A percentile compares a stretch with the other conserved stretches of the same genome.
phyloP scores from a whole-genome alignment of 2,329 filamentous ascomycete species.

The Bipolaris victoriae region DNA sequence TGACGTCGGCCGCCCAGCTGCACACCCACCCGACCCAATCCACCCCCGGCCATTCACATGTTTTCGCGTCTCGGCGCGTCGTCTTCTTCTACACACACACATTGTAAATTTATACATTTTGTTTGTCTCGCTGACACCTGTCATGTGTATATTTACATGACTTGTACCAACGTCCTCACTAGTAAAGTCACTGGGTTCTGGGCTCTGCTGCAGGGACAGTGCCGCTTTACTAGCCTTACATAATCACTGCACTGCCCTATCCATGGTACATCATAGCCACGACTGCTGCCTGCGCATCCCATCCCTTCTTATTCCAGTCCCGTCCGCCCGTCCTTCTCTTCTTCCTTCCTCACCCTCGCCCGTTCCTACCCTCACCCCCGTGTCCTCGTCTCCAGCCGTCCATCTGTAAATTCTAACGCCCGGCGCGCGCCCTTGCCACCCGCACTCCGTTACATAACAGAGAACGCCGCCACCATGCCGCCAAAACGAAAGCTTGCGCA shows the following conservation, averaged over 20 bases:
- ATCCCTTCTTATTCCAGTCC: background rate
- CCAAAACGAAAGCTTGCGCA: slow-evolving; percentile 55
- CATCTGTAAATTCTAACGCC: too few species aligned
- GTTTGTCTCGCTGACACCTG: background rate
- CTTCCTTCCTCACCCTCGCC: background rate
- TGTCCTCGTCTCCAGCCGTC: background rate
- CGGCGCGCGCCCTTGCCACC: background rate
- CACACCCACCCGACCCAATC: slow-evolving; percentile 1
- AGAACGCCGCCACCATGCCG: slow-evolving; percentile 42
- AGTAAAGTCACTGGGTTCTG: too few species aligned
- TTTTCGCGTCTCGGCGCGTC: slow-evolving; percentile 20
- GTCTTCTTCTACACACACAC: background rate
- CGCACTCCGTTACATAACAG: slow-evolving; percentile 38
- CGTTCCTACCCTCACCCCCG: background rate
- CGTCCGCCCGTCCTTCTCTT: background rate
- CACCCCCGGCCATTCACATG: slow-evolving; percentile 27
- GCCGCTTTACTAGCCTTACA: background rate
- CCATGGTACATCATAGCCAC: background rate
- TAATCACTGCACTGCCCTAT: background rate
- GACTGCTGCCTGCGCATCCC: background rate
- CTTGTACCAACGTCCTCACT: too few species aligned
- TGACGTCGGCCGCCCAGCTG: slow-evolving; percentile 33
- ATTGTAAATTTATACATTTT: too few species aligned
- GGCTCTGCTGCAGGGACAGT: background rate
- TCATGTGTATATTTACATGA: background rate